Base-by-base conservation (phyloP, 176 grass and related monocot genomes). In the Oryza rufipogon region DNA sequence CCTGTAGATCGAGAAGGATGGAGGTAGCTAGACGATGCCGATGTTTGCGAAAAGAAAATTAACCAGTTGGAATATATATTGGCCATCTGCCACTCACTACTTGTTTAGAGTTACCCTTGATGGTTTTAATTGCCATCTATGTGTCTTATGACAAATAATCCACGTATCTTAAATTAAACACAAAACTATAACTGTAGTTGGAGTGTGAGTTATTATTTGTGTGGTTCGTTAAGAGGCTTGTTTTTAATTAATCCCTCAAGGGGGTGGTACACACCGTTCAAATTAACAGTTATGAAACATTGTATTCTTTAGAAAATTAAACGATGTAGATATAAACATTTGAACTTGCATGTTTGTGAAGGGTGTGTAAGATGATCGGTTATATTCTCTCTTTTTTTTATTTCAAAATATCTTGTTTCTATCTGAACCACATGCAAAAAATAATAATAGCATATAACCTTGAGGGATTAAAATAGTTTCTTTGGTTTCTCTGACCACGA, bases 1-100 rank as follows among this genome's bases (percentile, higher is more conserved):
- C 71, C 33, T 73, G 32, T 30, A 2, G 36, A 38, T 38, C 36
- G 26, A 11, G 75, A 78, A 45, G 74, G 68, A 26, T 7, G 17
- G 30, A 41, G 12, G 42, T 9, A 32, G 30, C 30, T 32, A 12
- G 70, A 56, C 61, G 14, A 28, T 9, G 17, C 19, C 9, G 12
- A 70, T 65, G 19, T 65, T 65, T 86, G 2, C 19, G 8, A 32
- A 74, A 74, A 66, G n/a, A 66, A 52, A 44, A 41, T 41, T 41
- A 72, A 20, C 2, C 45, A 52, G 49, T 52, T 52, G 49, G 47
- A 49, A 15, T 14, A 49, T 49, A 5, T 14, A 49, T 49, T 49
- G 47, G 3, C 4, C 47, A 14, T 15, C 47, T 49, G 47, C 3
- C 13, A 13, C 47, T 49, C 47, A 41, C 39, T 41, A 8, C 47